Conservation (phyloP, 108 stramenopile genomes). For the Chaetoceros muelleri region DNA sequence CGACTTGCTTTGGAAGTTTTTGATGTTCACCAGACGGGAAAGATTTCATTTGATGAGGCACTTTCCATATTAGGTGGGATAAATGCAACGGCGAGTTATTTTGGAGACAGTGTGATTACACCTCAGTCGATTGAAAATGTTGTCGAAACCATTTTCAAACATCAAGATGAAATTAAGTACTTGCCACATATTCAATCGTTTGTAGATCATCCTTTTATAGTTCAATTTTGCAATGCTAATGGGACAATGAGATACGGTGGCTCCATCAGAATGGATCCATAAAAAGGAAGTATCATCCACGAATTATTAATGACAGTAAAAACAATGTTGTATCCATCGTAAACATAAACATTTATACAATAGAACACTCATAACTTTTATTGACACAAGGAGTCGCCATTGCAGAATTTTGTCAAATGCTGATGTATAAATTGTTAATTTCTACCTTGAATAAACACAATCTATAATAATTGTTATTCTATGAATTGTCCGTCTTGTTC, state of each 20-base stretch:
- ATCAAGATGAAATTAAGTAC: not conserved
- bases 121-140: constrained; percentile 24
- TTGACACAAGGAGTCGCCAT: too few relatives aligned
- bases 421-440: too few relatives aligned
- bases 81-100: constrained; percentile 36
- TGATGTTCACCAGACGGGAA: constrained; percentile 18
- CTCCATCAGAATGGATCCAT: not conserved
- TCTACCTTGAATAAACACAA: too few relatives aligned
- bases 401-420: too few relatives aligned
- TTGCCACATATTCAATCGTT: not conserved
- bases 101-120: constrained; percentile 36
- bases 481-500: not conserved
- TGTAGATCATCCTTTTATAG: not conserved
- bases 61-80: constrained; percentile 26
- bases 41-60: constrained; percentile 13
- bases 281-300: not conserved
- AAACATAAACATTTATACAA: too few relatives aligned
- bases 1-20: constrained; percentile 27
- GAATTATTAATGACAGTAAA: too few relatives aligned
- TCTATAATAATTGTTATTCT: too few relatives aligned
- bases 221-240: not conserved
- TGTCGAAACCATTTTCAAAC: constrained; percentile 24
- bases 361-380: too few relatives aligned
- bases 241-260: not conserved
- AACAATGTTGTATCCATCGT: too few relatives aligned